A percentile compares a stretch with the other conserved stretches of the same genome.
Evolutionary conservation across 139 green algal species (phyloP).

Genomic region (Parachlorella kessleri): DNA sequence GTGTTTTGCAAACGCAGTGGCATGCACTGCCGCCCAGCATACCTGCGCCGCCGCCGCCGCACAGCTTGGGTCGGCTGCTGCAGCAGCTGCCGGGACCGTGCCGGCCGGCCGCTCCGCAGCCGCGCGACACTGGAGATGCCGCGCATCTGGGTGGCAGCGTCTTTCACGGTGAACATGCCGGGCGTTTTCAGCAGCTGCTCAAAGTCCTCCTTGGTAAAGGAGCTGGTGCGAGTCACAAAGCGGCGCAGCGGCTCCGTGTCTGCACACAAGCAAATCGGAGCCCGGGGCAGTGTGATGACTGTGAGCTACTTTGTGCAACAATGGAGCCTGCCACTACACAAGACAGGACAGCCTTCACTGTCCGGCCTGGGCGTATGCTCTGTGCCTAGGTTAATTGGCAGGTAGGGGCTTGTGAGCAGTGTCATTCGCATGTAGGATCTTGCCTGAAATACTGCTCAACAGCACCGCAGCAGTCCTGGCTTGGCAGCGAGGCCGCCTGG

Average conservation of each 20-base stretch:
- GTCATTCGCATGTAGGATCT: not conserved
- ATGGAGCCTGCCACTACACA: too few species aligned
- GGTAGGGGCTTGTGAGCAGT: not conserved
- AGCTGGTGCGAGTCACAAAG: constrained; percentile 21
- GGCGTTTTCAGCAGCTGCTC: constrained; percentile 11
- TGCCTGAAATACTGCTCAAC: not conserved
- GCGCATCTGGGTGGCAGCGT: not conserved
- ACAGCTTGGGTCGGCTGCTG: too few species aligned
- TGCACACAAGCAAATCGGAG: not conserved
- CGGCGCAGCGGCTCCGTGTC: constrained; percentile 18
- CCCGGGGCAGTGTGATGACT: not conserved
- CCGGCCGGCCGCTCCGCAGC: not conserved
- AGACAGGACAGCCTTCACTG: not conserved
- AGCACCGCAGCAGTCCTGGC: not conserved
- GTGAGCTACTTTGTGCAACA: not conserved
- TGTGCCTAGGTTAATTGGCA: not conserved
- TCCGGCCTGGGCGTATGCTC: not conserved
- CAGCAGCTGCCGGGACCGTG: not conserved
- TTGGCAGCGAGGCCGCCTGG: not conserved
- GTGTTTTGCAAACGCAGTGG: too few species aligned
- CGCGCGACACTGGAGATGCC: not conserved
- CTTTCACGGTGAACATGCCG: not conserved
- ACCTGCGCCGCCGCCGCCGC: too few species aligned
- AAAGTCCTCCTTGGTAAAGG: constrained; percentile 18
- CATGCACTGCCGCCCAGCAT: too few species aligned